Base-by-base conservation (phyloP, 257 asterid species). In the Nicotiana undulata region DNA sequence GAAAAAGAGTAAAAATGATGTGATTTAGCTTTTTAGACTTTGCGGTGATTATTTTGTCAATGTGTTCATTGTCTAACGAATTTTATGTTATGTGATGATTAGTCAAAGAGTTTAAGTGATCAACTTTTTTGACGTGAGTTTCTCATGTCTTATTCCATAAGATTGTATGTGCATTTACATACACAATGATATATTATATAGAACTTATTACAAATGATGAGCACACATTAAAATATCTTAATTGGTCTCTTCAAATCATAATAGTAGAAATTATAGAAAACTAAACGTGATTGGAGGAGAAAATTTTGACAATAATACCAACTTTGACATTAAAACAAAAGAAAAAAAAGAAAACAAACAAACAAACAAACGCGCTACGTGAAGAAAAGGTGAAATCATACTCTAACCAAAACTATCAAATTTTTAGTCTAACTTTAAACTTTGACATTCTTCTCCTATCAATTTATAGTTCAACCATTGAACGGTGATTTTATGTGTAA, bases 261-360 rank as follows among this genome's bases (percentile, higher is more conserved):
- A 49, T 72, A 3, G 46, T 2, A 72, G n/a, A 26, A 6, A 0
- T 59, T 32, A 72, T 3, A 74, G 13, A 46, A 44, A 22, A 24
- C 26, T 74, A 74, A 56, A 49, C 78, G 78, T 74, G 78, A 74
- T 74, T 74, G 78, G 78, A 24, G 44, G 78, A 72, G 61, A 72
- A 3, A 1, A 0, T 72, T 72, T 46, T 46, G 58, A 74, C 61
- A 15, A 46, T 74, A 24, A 32, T 24, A 5, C 4, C 78, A 6
- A 22, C 40, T 72, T 72, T 49, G 61, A 74, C 44, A 74, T 24
- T 49, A 24, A 3, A 29, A 29, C 3, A 29, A 24, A 44, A n/a
- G 18, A 34, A 13, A 0, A n/a, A n/a, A n/a, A n/a, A n/a, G n/a
- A n/a, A n/a, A n/a, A n/a, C n/a, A n/a, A n/a, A n/a, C n/a, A n/a